Evolutionary conservation across 768 basidiomycete genomes (phyloP).

Genomic region (Lactarius vividus): DNA sequence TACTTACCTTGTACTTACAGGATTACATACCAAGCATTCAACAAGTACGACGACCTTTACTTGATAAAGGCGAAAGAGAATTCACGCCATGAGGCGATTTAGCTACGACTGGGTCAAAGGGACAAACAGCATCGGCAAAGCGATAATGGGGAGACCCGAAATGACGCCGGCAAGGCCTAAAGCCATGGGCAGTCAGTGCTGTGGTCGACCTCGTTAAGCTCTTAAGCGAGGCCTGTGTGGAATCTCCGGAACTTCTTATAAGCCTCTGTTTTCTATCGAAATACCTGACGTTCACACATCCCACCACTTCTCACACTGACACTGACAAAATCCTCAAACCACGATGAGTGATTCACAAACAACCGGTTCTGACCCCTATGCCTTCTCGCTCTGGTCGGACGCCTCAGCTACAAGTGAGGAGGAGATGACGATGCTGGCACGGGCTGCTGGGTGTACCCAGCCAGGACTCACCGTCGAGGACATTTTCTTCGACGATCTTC

Average conservation of each 20-base stretch:
- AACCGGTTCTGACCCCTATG: background rate
- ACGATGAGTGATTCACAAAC: background rate
- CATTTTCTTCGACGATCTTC: background rate
- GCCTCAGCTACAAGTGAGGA: background rate
- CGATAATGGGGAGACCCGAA: too few species aligned
- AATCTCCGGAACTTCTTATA: background rate
- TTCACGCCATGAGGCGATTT: too few species aligned
- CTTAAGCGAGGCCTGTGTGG: background rate
- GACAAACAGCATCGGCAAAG: too few species aligned
- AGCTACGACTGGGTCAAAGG: too few species aligned
- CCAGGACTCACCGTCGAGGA: background rate
- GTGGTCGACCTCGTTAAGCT: background rate
- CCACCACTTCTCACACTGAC: background rate
- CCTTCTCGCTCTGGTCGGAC: background rate
- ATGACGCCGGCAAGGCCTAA: background rate
- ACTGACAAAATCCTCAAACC: background rate
- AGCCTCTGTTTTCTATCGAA: background rate
- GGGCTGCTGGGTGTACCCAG: background rate
- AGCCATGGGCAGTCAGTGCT: background rate
- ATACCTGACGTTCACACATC: background rate
- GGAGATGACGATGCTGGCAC: background rate
- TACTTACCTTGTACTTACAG: too few species aligned
- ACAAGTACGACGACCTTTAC: too few species aligned
- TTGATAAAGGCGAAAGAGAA: too few species aligned
- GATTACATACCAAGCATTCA: too few species aligned